Base-by-base conservation (phyloP, 2,329 filamentous ascomycete species). In the Lachnellula cervina region DNA sequence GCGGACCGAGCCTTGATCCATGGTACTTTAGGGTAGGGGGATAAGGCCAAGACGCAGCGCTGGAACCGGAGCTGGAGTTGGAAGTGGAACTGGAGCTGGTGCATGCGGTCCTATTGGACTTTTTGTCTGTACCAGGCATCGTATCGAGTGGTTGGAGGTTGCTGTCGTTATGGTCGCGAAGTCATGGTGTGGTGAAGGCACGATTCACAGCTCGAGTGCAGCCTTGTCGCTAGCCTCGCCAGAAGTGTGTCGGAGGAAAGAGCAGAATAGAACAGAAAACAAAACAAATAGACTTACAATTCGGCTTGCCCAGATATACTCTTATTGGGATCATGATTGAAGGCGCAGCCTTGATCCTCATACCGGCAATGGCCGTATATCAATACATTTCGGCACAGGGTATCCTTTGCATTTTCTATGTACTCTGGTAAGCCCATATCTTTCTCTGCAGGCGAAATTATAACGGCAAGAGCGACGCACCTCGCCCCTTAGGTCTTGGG, bases 321-420 rank as follows among this genome's bases (percentile, higher is more conserved):
- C 72, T 86, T 90, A 64, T 83, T 80, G 57, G 84, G 82, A 64
- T 94, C 89, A 74, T 96, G 91, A 69, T 91, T 94, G 75, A 95
- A 96, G 62, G 88, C 85, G 74, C 91, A 96, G 58, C 81, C 90
- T 74, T 89, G 87, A 69, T 95, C 90, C 76, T 95, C 89, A 73
- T 91, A 96, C 62, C 90, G 87, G 72, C 91, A 97, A 73, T 93
- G 89, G 54, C 91, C 91, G 72, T 96, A 96, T 66, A 97, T 96
- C 59, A 91, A 82, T 59, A 97, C 87, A 74, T 97, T 96, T 69
- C 91, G 87, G 75, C 91, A 97, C 55, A 93, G 81, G 6, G 90
- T 96, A 70, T 95, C 91, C 74, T 93, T 95, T 51, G 83, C 77
- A 71, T 88, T 89, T 74, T 89, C 87, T 88, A 63, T 55, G 47